Evolutionary conservation across 176 grass and related monocot genomes (phyloP), one percentile per base, ranked within the genome.

Genomic region (Hordeum vulgare): DNA sequence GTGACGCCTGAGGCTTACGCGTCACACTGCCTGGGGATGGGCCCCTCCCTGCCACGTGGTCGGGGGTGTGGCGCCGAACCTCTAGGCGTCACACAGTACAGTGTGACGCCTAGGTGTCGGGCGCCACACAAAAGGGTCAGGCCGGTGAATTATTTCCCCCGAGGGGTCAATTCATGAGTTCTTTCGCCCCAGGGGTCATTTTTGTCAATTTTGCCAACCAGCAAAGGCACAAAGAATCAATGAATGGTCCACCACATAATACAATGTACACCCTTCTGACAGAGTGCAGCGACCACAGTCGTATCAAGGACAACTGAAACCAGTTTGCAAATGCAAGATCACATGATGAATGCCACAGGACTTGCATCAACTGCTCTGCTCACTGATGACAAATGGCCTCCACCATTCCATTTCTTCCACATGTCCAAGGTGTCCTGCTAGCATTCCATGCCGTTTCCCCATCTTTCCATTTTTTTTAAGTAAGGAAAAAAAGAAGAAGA

Each of bases 301-400:
- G 86, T 74, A 86, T 66, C 24, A 74, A 86, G 74, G 80, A 86
- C 84, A 86, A 70, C 79, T 33, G 29, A 37, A 79, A 59, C 84
- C 61, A 61, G 67, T 67, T 85, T 79, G 72, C 49, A 17, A 17
- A 21, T 51, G 15, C 79, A 79, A 59, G 84, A 81, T 44, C 84
- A 86, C 35, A 86, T 78, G 74, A 49, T 17, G 17, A 67, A 86
- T 76, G 45, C 23, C 53, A 51, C 62, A 78, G 60, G 74, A 57
- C n/a, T 65, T 23, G 70, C 75, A 84, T 60, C 34, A 59, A 66
- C 47, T 51, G 47, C 47, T 51, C 36, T 49, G 28, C 68, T 60
- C 61, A 68, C 40, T 15, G 6, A 79, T 60, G 27, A 66, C 41
- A 18, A 70, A 75, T 27, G 79, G 7, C 13, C 8, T 44, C 54